These are phyloP conservation scores for Styphnolobium japonicum DNA, from an alignment of 306 rosid genomes.

Conservation along the genomic window DNA sequence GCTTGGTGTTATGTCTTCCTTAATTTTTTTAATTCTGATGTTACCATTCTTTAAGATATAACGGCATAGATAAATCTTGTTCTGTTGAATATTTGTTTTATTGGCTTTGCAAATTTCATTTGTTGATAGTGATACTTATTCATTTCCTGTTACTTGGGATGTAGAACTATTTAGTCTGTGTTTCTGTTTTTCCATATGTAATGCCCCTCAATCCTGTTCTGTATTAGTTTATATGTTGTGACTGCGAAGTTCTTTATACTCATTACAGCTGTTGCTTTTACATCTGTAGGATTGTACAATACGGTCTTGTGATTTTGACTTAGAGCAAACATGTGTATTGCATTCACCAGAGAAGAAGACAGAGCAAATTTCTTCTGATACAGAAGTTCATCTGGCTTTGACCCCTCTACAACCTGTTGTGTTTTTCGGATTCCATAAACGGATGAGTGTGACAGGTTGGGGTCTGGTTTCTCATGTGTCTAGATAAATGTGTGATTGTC, in stretches of 20 bases:
- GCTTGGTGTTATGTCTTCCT: background rate
- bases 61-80: background rate
- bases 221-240: constrained; percentile 13
- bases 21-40: background rate
- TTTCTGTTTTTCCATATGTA: background rate
- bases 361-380: constrained; percentile 73
- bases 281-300: constrained; percentile 87
- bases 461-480: constrained; percentile 7
- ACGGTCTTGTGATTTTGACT: constrained; percentile 95
- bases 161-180: background rate
- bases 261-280: constrained; percentile 14
- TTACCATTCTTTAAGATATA: background rate
- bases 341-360: constrained; percentile 93
- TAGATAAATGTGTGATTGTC: constrained; percentile 2
- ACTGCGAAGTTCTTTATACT: constrained; percentile 19
- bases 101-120: background rate
- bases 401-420: constrained; percentile 85
- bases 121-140: background rate
- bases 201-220: background rate
- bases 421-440: constrained; percentile 87
- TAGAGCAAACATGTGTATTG: constrained; percentile 93
- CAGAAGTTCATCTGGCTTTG: constrained; percentile 96
- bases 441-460: constrained; percentile 97
- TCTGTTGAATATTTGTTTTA: background rate
- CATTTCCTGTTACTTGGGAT: background rate